Percentiles rank a stretch among this genome's conserved stretches.
phyloP scores from a whole-genome alignment of 768 basidiomycete species.

The Kwoniella sp. region DNA sequence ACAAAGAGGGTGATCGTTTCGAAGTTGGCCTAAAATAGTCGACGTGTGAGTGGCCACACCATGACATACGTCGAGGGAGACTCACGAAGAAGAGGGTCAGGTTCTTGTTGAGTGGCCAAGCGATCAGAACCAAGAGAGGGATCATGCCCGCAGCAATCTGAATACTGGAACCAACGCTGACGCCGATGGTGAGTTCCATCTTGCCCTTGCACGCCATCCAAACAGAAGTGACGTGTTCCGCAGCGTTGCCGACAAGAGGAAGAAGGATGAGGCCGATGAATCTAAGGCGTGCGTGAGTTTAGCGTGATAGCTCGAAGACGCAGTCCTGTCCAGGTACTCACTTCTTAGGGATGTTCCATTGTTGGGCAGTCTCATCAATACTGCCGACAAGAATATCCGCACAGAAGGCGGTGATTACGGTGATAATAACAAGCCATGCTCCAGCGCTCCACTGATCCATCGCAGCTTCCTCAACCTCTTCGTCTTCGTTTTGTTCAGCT shows the following conservation, averaged over 20 bases:
- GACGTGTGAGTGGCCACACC: too few species aligned
- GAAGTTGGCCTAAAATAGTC: conserved; percentile 43
- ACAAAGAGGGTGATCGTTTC: conserved; percentile 83
- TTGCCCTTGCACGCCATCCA: conserved; percentile 84
- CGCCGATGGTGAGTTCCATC: conserved; percentile 71
- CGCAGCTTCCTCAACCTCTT: conserved; percentile 59
- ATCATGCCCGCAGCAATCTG: conserved; percentile 78
- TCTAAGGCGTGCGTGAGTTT: conserved; percentile 7
- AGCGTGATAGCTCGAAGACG: conserved; percentile 1
- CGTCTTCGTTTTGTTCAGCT: conserved; percentile 57
- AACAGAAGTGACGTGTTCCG: conserved; percentile 73
- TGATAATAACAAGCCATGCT: conserved; percentile 67
- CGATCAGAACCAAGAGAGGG: conserved; percentile 81
- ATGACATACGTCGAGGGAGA: too few species aligned
- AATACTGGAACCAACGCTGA: conserved; percentile 57
- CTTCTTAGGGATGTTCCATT: conserved; percentile 67
- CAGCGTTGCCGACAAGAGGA: conserved; percentile 69
- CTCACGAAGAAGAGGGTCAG: conserved; percentile 80
- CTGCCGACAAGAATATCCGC: conserved; percentile 85
- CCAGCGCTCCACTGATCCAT: conserved; percentile 76
- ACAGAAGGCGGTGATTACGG: conserved; percentile 80
- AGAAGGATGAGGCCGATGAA: conserved; percentile 86
- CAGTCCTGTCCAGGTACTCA: conserved; percentile 13
- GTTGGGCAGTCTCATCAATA: conserved; percentile 83
- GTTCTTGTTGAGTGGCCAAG: conserved; percentile 66